Evolutionary conservation across 163 green algal genomes (phyloP).

Genomic region (Trebouxia gelatinosa): DNA sequence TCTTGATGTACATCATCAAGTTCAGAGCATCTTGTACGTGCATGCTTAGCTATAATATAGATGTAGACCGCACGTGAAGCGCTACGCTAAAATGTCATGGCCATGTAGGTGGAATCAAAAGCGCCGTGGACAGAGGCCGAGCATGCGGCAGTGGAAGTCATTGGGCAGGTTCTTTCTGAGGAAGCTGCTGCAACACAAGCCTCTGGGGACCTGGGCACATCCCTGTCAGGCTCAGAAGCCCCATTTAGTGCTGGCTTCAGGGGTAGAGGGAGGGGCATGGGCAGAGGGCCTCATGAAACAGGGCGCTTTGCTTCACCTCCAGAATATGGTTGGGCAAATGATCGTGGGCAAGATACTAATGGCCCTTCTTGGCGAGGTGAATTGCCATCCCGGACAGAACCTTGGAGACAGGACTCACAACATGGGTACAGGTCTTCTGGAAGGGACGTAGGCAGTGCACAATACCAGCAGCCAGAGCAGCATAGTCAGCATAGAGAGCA

Average conservation of each 20-base stretch:
- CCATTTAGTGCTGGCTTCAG: background rate
- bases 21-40: too few relatives aligned
- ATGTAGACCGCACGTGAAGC: too few relatives aligned
- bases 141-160: background rate
- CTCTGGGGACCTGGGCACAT: background rate
- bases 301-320: too few relatives aligned
- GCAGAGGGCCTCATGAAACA: background rate
- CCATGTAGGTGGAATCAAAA: constrained; percentile 12
- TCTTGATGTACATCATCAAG: too few relatives aligned
- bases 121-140: background rate
- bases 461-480: too few relatives aligned
- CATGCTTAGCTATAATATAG: too few relatives aligned
- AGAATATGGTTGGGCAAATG: too few relatives aligned
- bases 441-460: too few relatives aligned
- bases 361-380: background rate
- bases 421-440: background rate
- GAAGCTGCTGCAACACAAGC: background rate
- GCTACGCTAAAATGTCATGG: too few relatives aligned
- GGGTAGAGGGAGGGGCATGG: background rate
- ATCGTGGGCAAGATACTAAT: background rate
- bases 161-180: background rate
- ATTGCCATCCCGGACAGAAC: background rate
- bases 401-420: background rate
- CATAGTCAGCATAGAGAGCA: too few relatives aligned
- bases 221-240: background rate